Evolutionary conservation across 2,329 filamentous ascomycete species (phyloP).

Genomic region (Colletotrichum sp.): DNA sequence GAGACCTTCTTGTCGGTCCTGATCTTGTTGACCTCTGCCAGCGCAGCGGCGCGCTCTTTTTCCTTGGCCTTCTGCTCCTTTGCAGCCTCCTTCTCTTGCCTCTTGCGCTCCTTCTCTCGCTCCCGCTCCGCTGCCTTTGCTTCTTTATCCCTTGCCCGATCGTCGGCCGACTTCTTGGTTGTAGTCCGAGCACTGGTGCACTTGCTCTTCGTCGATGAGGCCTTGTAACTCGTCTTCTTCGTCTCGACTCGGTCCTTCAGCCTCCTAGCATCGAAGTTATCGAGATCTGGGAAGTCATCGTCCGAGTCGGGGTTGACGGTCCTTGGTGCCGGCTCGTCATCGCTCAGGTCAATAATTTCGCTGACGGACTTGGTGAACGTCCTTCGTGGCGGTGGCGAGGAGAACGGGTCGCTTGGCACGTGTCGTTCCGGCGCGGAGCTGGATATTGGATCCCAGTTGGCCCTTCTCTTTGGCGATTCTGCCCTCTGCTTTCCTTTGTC

Average conservation of each 20-base stretch:
- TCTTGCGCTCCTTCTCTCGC: conserved; percentile 60
- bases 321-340: conserved; percentile 17
- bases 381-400: neutral
- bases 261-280: conserved; percentile 41
- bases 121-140: conserved; percentile 55
- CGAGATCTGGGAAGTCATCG: conserved; percentile 55
- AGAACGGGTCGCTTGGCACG: neutral
- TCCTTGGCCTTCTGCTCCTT: conserved; percentile 68
- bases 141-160: conserved; percentile 44
- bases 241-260: conserved; percentile 22
- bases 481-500: conserved; percentile 9
- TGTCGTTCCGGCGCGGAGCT: conserved; percentile 53
- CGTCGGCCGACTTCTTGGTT: conserved; percentile 37
- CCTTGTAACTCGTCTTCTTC: conserved; percentile 13
- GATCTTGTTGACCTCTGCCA: conserved; percentile 76
- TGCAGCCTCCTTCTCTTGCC: conserved; percentile 60
- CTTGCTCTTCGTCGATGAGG: neutral
- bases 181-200: conserved; percentile 3
- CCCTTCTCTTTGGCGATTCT: conserved; percentile 27
- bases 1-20: conserved; percentile 77
- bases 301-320: conserved; percentile 34
- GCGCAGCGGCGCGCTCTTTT: conserved; percentile 67
- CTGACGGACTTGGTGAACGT: neutral
- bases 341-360: conserved; percentile 41
- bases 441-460: conserved; percentile 56